Evolutionary conservation across 192 early-diverging fungal genomes (phyloP), one percentile per base, ranked within the genome.

Genomic region (Coemansia sp.): DNA sequence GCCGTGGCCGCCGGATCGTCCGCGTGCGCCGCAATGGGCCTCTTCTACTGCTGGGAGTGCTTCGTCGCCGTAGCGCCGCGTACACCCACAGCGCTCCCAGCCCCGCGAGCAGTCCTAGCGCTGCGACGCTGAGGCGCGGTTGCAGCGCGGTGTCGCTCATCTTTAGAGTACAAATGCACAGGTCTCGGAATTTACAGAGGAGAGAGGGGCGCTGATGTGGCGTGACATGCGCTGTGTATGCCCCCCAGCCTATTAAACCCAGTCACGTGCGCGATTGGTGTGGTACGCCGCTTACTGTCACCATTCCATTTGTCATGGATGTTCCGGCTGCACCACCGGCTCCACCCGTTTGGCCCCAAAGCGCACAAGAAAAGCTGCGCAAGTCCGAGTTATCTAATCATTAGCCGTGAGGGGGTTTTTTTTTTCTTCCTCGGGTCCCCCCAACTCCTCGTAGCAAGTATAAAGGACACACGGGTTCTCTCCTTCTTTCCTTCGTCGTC

Each of bases 21-120:
- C 64, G 73, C 9, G 78, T 72, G 13, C 78, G 64, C 18, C 42
- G 73, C 37, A 81, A 28, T 5, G 66, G 35, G 33, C 58, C 25
- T 23, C 48, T 52, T 14, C 48, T 23, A 2, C 45, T 11, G 23
- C 34, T 72, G 45, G 33, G 39, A 13, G 28, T 66, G 18, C n/a
- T 42, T 36, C 42, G 48, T 26, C 56, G 53, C 23, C 60, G 39
- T 3, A 62, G 45, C 6, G 70, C 73, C 13, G 73, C 62, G 47
- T 81, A 81, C 16, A 81, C 65, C 78, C 73, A 76, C 16, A 75
- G 59, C 33, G 63, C 78, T 1, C 73, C 73, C 6, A 81, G 35
- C n/a, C 73, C 78, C 0, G 66, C 78, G 18, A 81, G 48, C 47
- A 81, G 38, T 0, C 78, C 73, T n/a, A 81, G 59, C 13, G 64